phyloP scores from a whole-genome alignment of 2,329 filamentous ascomycete genomes.

The Dissoconium aciculare region DNA sequence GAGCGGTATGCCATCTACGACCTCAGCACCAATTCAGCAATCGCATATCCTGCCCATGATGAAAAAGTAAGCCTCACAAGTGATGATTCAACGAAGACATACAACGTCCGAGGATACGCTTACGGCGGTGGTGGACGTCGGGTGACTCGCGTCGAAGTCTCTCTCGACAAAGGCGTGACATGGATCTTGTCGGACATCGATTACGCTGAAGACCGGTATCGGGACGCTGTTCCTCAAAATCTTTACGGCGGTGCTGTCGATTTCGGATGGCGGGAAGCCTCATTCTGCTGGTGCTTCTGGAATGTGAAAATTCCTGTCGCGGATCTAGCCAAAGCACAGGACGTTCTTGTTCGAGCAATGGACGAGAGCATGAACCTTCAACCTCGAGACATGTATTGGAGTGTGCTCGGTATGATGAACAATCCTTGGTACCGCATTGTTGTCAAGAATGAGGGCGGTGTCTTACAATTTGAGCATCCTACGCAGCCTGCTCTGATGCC shows the following conservation, averaged over 20 bases:
- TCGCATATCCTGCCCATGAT: slow-evolving; percentile 64
- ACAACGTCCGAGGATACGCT: slow-evolving; percentile 64
- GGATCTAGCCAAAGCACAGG: slow-evolving; percentile 49
- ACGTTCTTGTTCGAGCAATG: slow-evolving; percentile 74
- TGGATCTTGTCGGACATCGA: slow-evolving; percentile 66
- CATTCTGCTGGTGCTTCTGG: slow-evolving; percentile 93
- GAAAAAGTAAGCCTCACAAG: slow-evolving; percentile 44
- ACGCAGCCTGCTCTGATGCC: slow-evolving; percentile 63
- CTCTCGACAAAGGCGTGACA: slow-evolving; percentile 64
- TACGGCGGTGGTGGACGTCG: slow-evolving; percentile 78
- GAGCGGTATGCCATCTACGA: slow-evolving; percentile 90
- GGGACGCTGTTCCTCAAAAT: slow-evolving; percentile 45
- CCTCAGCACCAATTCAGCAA: slow-evolving; percentile 72
- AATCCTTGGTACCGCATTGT: slow-evolving; percentile 83
- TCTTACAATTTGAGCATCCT: slow-evolving; percentile 70
- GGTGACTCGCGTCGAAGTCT: slow-evolving; percentile 69
- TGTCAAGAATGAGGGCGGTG: slow-evolving; percentile 51
- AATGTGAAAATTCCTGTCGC: slow-evolving; percentile 50
- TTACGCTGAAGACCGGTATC: slow-evolving; percentile 77
- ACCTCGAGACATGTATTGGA: slow-evolving; percentile 93
- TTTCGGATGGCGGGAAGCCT: slow-evolving; percentile 65
- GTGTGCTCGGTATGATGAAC: slow-evolving; percentile 93
- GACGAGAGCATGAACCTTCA: slow-evolving; percentile 78
- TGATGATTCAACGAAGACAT: slow-evolving; percentile 32
- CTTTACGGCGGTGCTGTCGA: slow-evolving; percentile 66